A percentile compares a stretch with the other conserved stretches of the same genome.
Evolutionary conservation across 169 alveolate genomes (phyloP).

Genomic region (Eimeria sp.): DNA sequence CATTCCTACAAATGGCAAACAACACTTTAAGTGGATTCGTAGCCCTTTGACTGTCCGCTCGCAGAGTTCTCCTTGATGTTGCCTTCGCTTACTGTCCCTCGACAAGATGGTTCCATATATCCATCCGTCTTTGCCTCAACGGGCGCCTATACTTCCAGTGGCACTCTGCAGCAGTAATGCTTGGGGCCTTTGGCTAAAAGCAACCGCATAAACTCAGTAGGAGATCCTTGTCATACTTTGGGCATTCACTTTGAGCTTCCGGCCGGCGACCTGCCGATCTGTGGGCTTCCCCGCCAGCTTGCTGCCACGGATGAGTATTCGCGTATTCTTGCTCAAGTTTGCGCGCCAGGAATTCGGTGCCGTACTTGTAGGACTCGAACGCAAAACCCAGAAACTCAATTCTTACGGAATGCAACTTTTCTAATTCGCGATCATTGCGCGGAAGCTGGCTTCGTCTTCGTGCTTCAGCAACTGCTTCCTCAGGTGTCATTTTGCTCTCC

Average conservation of each 20-base stretch:
- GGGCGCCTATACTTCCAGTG: not conserved
- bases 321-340: not conserved
- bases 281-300: not conserved
- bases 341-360: not conserved
- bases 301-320: not conserved
- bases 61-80: not conserved
- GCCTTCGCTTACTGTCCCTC: not conserved
- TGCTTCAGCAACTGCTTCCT: not conserved
- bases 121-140: not conserved
- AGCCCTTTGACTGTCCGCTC: not conserved
- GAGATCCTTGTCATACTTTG: not conserved
- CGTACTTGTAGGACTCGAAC: slow-evolving; percentile 19
- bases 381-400: slow-evolving; percentile 11
- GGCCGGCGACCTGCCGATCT: slow-evolving; percentile 5
- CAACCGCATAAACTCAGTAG: not conserved
- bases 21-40: too few species aligned
- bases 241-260: not conserved
- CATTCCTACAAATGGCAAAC: too few species aligned
- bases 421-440: slow-evolving; percentile 1
- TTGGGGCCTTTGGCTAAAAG: not conserved
- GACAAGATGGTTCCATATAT: not conserved
- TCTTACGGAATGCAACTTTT: slow-evolving; percentile 53
- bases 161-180: not conserved
- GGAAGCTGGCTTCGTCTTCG: not conserved
- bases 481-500: not conserved